These are phyloP conservation scores for Salix caprea DNA, from an alignment of 345 rosid genomes.

Conservation along the genomic window DNA sequence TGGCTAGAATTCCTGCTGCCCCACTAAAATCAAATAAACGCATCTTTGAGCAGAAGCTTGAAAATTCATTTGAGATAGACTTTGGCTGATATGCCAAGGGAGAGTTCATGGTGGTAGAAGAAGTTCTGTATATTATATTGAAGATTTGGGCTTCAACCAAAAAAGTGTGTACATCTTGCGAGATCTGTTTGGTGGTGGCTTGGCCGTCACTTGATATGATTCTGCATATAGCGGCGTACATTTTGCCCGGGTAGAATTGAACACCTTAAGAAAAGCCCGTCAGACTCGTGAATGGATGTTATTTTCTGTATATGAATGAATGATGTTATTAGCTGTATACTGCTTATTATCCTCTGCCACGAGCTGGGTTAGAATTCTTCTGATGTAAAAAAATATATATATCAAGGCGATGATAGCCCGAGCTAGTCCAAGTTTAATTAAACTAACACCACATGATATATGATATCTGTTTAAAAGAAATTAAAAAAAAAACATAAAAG, in stretches of 20 bases:
- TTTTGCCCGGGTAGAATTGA: background rate
- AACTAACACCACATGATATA: too few species aligned
- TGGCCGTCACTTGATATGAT: background rate
- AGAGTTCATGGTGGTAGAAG: slow-evolving; percentile 4
- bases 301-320: background rate
- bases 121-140: background rate
- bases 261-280: background rate
- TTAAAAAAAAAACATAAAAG: too few species aligned
- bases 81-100: too few species aligned
- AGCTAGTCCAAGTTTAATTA: too few species aligned
- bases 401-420: too few species aligned
- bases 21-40: slow-evolving; percentile 1
- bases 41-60: slow-evolving; percentile 1
- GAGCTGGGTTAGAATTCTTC: too few species aligned
- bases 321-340: too few species aligned
- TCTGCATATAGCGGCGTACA: background rate
- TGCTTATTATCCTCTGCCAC: too few species aligned
- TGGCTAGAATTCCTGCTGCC: slow-evolving; percentile 7
- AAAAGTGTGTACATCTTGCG: slow-evolving; percentile 16
- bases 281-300: background rate
- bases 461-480: too few species aligned
- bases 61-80: background rate
- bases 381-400: too few species aligned
- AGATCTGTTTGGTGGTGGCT: slow-evolving; percentile 14
- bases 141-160: slow-evolving; percentile 7